phyloP scores from a whole-genome alignment of 2,329 filamentous ascomycete species.

The Fusarium equiseti region DNA sequence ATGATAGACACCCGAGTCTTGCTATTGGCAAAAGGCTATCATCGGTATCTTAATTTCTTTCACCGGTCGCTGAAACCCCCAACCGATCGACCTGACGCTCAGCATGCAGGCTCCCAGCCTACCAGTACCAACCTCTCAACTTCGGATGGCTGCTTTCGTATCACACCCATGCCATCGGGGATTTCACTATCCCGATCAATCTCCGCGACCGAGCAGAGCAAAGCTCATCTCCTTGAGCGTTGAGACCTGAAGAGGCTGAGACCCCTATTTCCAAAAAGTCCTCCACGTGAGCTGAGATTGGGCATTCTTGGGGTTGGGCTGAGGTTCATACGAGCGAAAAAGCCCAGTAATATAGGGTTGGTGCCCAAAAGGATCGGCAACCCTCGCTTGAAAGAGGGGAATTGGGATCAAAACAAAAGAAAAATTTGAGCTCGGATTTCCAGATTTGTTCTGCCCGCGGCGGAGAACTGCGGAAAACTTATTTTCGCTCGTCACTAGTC shows the following conservation, averaged over 20 bases:
- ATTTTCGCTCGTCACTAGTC: conserved; percentile 19
- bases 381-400: conserved; percentile 3
- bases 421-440: conserved; percentile 14
- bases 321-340: background rate
- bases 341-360: conserved; percentile 1
- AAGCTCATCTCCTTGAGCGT: background rate
- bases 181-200: conserved; percentile 13
- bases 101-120: conserved; percentile 1
- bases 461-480: background rate
- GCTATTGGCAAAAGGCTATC: background rate
- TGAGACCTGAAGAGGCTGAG: background rate
- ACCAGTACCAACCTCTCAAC: background rate
- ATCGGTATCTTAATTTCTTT: conserved; percentile 9
- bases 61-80: conserved; percentile 13
- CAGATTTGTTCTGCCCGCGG: conserved; percentile 10
- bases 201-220: conserved; percentile 9
- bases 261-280: conserved; percentile 1
- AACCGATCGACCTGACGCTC: conserved; percentile 5
- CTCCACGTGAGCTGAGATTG: conserved; percentile 17
- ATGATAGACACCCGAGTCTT: background rate
- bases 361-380: conserved; percentile 34
- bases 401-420: conserved; percentile 14
- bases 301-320: conserved; percentile 16
- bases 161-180: conserved; percentile 7
- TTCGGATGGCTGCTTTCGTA: conserved; percentile 27